These are phyloP conservation scores for Leccinum aurantiacum DNA, from an alignment of 768 basidiomycete species.

Conservation along the genomic window DNA sequence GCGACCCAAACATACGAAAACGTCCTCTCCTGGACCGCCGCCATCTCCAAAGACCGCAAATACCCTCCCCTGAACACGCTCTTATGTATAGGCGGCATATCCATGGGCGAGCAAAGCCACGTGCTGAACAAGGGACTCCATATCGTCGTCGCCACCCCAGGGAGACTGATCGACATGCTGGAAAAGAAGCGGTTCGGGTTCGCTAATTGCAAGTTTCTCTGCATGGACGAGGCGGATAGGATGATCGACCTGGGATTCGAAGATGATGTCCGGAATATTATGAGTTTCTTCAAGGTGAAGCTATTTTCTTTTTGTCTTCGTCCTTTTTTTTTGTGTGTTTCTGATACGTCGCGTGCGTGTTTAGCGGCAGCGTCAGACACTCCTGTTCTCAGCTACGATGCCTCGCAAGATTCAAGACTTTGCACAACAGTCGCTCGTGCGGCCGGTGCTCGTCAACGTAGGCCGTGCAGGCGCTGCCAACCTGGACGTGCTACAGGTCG, in stretches of 20 bases:
- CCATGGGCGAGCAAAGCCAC: slow-evolving; percentile 96
- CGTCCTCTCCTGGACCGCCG: slow-evolving; percentile 79
- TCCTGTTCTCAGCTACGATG: slow-evolving; percentile 99
- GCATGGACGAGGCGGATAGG: slow-evolving; percentile 98
- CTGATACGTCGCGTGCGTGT: neutral
- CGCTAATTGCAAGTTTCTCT: slow-evolving; percentile 91
- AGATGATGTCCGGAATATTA: slow-evolving; percentile 97
- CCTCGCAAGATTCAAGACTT: slow-evolving; percentile 99
- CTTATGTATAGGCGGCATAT: slow-evolving; percentile 96
- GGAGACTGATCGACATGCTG: slow-evolving; percentile 95
- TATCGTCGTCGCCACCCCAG: slow-evolving; percentile 95
- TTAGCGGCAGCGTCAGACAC: slow-evolving; percentile 92
- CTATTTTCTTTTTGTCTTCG: too few relatives aligned
- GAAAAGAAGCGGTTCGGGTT: slow-evolving; percentile 94
- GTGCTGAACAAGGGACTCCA: slow-evolving; percentile 90
- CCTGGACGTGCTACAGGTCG: slow-evolving; percentile 92
- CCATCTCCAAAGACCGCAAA: slow-evolving; percentile 72
- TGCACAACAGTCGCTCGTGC: slow-evolving; percentile 93
- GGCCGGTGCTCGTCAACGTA: slow-evolving; percentile 93
- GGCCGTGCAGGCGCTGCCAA: slow-evolving; percentile 98
- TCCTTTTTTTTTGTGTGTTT: neutral
- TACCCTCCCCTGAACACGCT: slow-evolving; percentile 88
- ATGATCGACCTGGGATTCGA: slow-evolving; percentile 99
- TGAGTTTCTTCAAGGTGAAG: slow-evolving; percentile 95
- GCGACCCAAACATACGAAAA: slow-evolving; percentile 98